Evolutionary conservation across 768 basidiomycete genomes (phyloP).

Genomic region (Rhodotorula paludigena): DNA sequence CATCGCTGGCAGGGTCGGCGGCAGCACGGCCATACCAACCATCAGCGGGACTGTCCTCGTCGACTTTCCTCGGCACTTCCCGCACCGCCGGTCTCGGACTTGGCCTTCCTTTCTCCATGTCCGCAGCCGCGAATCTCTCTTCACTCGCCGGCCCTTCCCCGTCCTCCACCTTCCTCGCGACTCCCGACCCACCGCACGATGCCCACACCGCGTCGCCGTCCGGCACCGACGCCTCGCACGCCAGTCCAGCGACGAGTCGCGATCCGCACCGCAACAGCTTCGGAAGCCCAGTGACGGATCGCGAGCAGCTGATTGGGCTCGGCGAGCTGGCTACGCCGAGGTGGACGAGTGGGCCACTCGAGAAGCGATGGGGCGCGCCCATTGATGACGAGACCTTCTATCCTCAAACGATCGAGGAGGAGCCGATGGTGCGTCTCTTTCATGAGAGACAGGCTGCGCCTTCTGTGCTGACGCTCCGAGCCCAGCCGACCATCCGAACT

Average conservation of each 20-base stretch:
- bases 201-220: not conserved
- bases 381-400: not conserved
- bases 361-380: constrained; percentile 42
- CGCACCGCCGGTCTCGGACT: constrained; percentile 32
- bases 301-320: constrained; percentile 81
- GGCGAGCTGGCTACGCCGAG: constrained; percentile 95
- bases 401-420: not conserved
- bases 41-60: not conserved
- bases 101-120: constrained; percentile 39
- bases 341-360: constrained; percentile 62
- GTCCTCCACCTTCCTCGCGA: constrained; percentile 17
- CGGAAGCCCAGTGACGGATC: constrained; percentile 52
- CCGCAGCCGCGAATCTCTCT: constrained; percentile 29
- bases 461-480: not conserved
- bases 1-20: not conserved
- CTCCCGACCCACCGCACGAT: not conserved
- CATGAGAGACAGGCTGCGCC: not conserved
- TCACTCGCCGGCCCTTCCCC: constrained; percentile 14
- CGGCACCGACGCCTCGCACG: constrained; percentile 1
- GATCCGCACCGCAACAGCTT: not conserved
- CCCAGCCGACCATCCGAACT: not conserved
- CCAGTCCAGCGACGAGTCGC: not conserved
- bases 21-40: not conserved
- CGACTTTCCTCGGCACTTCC: not conserved
- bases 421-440: constrained; percentile 21